These are phyloP conservation scores for Eremomyces bilateralis DNA, from an alignment of 495 filamentous ascomycete genomes.

Conservation along the genomic window DNA sequence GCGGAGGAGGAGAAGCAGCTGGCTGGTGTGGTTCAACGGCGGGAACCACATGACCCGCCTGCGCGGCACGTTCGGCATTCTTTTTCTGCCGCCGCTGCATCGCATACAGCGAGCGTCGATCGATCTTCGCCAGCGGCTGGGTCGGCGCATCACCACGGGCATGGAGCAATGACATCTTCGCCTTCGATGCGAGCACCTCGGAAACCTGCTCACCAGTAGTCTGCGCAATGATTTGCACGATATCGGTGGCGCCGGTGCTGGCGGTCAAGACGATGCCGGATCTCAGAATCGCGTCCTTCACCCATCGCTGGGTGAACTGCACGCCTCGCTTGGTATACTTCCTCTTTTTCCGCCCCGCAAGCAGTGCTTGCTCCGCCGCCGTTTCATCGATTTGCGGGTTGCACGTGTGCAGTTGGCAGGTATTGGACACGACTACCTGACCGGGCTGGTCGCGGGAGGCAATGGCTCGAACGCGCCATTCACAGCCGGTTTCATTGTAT, in stretches of 20 bases:
- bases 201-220: conserved; percentile 1
- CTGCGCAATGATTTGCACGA: conserved; percentile 2
- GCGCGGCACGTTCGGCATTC: not conserved
- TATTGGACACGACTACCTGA: conserved; percentile 1
- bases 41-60: no score
- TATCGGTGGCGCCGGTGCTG: not conserved
- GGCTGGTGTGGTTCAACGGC: no score
- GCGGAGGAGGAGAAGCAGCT: not conserved
- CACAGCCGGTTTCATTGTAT: not conserved
- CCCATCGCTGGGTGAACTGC: conserved; percentile 6
- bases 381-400: not conserved
- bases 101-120: not conserved
- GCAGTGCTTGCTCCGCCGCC: not conserved
- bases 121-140: not conserved
- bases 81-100: not conserved
- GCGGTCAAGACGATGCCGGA: not conserved
- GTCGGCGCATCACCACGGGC: conserved; percentile 1
- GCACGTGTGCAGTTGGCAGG: conserved; percentile 1
- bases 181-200: conserved; percentile 1
- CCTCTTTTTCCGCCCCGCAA: not conserved
- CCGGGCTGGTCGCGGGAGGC: not conserved
- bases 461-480: conserved; percentile 4
- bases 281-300: conserved; percentile 1
- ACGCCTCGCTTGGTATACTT: conserved; percentile 5
- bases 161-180: conserved; percentile 1